phyloP scores from a whole-genome alignment of 306 rosid genomes.

The Castanea mollissima region DNA sequence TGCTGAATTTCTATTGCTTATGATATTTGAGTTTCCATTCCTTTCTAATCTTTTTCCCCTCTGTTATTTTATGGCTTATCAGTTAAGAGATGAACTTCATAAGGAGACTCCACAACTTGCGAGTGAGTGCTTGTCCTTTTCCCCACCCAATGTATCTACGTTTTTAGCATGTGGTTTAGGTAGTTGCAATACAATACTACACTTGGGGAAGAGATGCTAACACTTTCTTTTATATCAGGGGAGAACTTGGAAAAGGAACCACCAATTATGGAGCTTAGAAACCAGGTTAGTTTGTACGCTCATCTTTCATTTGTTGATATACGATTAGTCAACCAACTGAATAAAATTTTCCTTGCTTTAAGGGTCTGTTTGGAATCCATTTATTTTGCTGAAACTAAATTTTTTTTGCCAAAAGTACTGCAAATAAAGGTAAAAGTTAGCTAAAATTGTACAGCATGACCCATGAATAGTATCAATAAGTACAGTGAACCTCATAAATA shows the following conservation, averaged over 20 bases:
- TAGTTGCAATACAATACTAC: background rate
- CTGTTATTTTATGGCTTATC: background rate
- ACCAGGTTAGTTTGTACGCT: constrained; percentile 55
- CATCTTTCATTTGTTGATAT: background rate
- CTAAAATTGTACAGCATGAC: too few relatives aligned
- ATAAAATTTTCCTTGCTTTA: background rate
- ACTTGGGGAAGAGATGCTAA: constrained; percentile 19
- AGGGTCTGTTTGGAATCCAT: too few relatives aligned
- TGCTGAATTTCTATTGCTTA: background rate
- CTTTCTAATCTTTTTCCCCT: background rate
- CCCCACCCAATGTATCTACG: too few relatives aligned
- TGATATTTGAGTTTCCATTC: background rate
- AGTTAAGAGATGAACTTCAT: constrained; percentile 62
- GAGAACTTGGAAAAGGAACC: constrained; percentile 88
- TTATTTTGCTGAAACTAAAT: too few relatives aligned
- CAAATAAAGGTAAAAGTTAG: too few relatives aligned
- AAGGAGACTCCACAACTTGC: constrained; percentile 77
- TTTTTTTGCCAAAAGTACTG: accelerated
- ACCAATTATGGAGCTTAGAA: constrained; percentile 76
- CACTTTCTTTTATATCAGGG: constrained; percentile 42
- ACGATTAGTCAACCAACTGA: constrained; percentile 8
- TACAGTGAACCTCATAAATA: accelerated
- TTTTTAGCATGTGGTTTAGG: background rate
- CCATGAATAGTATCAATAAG: too few relatives aligned
- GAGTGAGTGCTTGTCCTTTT: constrained; percentile 48